phyloP scores from a whole-genome alignment of 1,284 basidiomycete species.

The Tylopilus sp. region DNA sequence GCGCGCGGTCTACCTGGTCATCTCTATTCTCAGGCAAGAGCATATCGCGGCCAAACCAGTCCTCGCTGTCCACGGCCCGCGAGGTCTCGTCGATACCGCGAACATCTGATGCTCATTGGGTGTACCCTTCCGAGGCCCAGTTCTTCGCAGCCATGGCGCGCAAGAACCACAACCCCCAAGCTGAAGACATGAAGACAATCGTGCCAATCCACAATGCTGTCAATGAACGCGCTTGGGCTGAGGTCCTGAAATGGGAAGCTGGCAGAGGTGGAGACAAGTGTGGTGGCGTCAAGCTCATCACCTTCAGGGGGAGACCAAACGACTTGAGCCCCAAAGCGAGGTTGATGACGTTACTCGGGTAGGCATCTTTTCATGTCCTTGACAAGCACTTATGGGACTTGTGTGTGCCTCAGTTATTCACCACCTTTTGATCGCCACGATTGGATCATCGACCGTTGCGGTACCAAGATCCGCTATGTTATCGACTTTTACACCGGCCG shows the following conservation, averaged over 20 bases:
- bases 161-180: conserved; percentile 84
- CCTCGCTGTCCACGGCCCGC: conserved; percentile 60
- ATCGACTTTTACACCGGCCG: conserved; percentile 99
- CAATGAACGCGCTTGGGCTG: conserved; percentile 93
- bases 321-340: conserved; percentile 81
- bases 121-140: conserved; percentile 97
- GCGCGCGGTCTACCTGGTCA: conserved; percentile 48
- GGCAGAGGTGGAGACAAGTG: conserved; percentile 76
- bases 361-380: conserved; percentile 32
- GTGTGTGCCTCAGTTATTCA: conserved; percentile 61
- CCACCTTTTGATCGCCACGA: conserved; percentile 97
- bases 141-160: conserved; percentile 95
- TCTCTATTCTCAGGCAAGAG: conserved; percentile 38
- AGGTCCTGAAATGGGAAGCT: conserved; percentile 88
- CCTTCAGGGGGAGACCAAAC: conserved; percentile 77
- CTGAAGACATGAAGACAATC: conserved; percentile 89
- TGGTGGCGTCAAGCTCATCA: conserved; percentile 81
- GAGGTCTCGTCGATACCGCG: conserved; percentile 90
- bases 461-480: conserved; percentile 85
- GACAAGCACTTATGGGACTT: conserved; percentile 1
- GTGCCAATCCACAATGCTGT: conserved; percentile 99
- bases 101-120: conserved; percentile 73
- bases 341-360: conserved; percentile 85
- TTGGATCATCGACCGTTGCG: conserved; percentile 94
- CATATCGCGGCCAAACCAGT: conserved; percentile 32